Base-by-base conservation (phyloP, 176 grass and related monocot genomes). In the Aegilops tauschii region DNA sequence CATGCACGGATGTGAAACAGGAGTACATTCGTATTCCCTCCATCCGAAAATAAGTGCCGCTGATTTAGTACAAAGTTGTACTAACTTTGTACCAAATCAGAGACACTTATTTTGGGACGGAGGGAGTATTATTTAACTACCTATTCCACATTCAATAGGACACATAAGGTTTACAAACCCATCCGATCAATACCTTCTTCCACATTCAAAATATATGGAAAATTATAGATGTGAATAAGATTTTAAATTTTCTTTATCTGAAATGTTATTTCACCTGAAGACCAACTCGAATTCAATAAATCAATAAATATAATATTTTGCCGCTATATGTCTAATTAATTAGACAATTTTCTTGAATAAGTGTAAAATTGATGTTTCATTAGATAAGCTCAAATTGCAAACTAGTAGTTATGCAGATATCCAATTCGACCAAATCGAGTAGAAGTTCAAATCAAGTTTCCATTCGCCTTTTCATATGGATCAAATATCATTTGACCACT, bases 181-280 rank as follows among this genome's bases (percentile, higher is more conserved):
- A 79, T 79, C 34, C 49, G 8, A 58, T 86, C 77, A 78, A 40
- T 42, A 69, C 34, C 12, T 79, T 54, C 32, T 30, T 25, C 73
- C 4, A 32, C 12, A 77, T 66, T 85, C 13, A 0, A 44, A 64
- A 52, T 20, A 12, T 30, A 76, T 64, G 6, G 8, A 34, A 62
- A 45, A 47, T 17, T 27, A 83, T 35, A 30, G 73, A 66, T 77
- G 7, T 2, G 3, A 35, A 69, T 82, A 69, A 21, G 18, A n/a
- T 25, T 82, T 34, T 34, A 77, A 64, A 1, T 66, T 67, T 66
- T 25, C 23, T 52, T 61, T 31, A 85, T 76, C 11, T 84, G 4
- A 35, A 76, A 76, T 84, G 59, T 65, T 65, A n/a, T 49, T 84
- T 82, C 39, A 17, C 37, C 1, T 5, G 8, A 72, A 58, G 5